These are phyloP conservation scores for Acephala macrosclerotiorum DNA, from an alignment of 2,329 filamentous ascomycete genomes.

Conservation along the genomic window DNA sequence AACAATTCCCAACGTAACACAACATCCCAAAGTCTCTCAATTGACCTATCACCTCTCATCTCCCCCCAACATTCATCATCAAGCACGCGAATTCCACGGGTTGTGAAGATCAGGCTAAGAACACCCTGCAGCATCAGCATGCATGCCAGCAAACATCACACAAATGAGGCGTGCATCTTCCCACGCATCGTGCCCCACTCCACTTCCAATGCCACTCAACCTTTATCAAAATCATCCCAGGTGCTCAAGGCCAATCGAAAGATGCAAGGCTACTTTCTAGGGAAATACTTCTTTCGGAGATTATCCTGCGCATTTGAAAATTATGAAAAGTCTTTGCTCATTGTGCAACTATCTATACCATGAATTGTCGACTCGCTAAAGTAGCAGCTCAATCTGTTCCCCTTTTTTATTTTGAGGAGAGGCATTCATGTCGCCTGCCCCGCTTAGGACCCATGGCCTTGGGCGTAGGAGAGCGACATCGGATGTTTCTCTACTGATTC, in stretches of 20 bases:
- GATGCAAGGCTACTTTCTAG: neutral
- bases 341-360: neutral
- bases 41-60: neutral
- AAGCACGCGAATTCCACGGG: too few relatives aligned
- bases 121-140: neutral
- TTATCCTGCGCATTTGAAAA: neutral
- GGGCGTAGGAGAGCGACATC: neutral
- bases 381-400: neutral
- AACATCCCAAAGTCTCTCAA: neutral
- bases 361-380: neutral
- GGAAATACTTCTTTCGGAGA: neutral
- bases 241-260: neutral
- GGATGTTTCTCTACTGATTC: neutral
- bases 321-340: too few relatives aligned
- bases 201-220: neutral
- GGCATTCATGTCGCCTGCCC: constrained; percentile 6
- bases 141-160: constrained; percentile 6
- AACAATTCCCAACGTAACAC: neutral
- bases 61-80: neutral
- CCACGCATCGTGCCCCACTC: neutral
- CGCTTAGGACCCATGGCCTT: neutral
- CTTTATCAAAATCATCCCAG: neutral
- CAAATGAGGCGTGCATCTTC: constrained; percentile 5
- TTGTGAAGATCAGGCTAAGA: neutral
- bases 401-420: neutral